Base-by-base conservation (phyloP, 345 rosid genomes). In the Dimocarpus longan region DNA sequence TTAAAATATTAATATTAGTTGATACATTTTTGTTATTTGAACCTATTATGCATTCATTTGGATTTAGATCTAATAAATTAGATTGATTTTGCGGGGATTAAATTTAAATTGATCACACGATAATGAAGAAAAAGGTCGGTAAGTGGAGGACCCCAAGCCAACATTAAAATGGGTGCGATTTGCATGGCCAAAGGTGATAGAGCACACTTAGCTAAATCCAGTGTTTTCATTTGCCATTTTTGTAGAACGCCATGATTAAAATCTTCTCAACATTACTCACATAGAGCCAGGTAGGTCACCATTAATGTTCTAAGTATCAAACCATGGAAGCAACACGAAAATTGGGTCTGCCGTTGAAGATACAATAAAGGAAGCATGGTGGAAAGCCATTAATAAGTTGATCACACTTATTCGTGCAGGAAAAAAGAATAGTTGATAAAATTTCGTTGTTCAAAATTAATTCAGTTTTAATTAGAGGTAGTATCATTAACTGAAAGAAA, bases 121-220 rank as follows among this genome's bases (percentile, higher is more conserved):
- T 9, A 19, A 3, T 5, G 21, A 57, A 60, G 32, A 70, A 60
- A 44, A 40, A 22, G 16, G 69, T 59, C 42, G 52, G 68, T 3
- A 44, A 77, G 73, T 60, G 75, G 75, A 69, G 80, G 74, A 77
- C 81, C 77, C 71, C 16, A 39, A 22, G 18, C 4, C 56, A 64
- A 24, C 44, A 66, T 21, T 16, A 62, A 70, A 32, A 32, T 28
- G 65, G 50, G 44, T 43, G 16, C 48, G 56, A n/a, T 44, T 39
- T 62, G 21, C 8, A 4, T 71, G 75, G 64, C 64, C 64, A 62
- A 44, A 63, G 64, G 26, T 63, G 4, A 10, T 19, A 59, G 15
- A 52, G 59, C 4, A 54, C 59, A 16, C 59, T 54, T 16, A 54
- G n/a, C 21, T 52, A 52, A 52, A 13, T 52, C 57, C 2, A 52